phyloP scores from a whole-genome alignment of 192 early-diverging fungal species.

The Coemansia sp. region DNA sequence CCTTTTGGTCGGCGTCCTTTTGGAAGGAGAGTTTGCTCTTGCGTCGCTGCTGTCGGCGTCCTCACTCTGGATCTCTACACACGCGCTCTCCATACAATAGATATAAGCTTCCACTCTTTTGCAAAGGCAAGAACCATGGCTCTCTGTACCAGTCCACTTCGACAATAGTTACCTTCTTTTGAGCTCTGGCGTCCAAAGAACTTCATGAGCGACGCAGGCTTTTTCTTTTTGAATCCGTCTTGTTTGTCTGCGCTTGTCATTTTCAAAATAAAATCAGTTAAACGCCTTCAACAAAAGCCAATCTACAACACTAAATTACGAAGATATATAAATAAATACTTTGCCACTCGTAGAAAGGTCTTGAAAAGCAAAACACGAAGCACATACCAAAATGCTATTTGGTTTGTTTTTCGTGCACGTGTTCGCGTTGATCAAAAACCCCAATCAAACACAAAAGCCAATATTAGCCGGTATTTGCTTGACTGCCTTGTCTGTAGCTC shows the following conservation, averaged over 20 bases:
- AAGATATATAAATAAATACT: neutral
- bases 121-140: neutral
- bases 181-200: conserved; percentile 29
- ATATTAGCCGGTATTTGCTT: no score
- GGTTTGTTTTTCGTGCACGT: no score
- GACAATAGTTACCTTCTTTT: conserved; percentile 12
- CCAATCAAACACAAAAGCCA: no score
- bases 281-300: neutral
- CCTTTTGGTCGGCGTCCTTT: neutral
- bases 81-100: neutral
- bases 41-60: neutral
- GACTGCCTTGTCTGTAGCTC: no score
- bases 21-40: neutral
- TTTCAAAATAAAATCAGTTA: neutral
- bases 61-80: neutral
- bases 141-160: no score
- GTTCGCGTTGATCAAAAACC: no score
- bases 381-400: no score
- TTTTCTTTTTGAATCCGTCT: conserved; percentile 16
- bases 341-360: no score
- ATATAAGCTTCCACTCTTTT: neutral
- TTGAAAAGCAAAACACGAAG: neutral
- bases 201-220: conserved; percentile 28
- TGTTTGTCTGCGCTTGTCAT: neutral
- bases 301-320: neutral